Conservation (phyloP, 331 rosid genomes). For the Pyracantha coccinea region DNA sequence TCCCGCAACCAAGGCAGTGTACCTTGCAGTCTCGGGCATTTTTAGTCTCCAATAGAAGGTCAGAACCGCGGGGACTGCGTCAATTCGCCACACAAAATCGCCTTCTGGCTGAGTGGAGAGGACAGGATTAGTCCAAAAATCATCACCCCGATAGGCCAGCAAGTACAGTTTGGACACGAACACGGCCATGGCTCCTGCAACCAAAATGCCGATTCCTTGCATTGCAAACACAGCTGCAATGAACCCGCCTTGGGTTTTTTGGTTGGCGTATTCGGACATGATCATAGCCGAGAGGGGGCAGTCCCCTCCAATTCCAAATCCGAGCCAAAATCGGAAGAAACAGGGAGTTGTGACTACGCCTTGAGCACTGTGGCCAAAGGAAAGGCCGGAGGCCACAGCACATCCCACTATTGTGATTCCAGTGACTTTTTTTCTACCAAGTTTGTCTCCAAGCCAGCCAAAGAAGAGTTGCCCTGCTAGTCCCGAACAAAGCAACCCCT, state of each 20-base stretch:
- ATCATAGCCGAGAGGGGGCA: constrained; percentile 19
- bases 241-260: constrained; percentile 4
- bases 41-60: constrained; percentile 15
- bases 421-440: constrained; percentile 13
- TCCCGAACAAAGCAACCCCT: constrained; percentile 13
- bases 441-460: constrained; percentile 26
- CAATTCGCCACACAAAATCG: constrained; percentile 15
- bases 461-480: constrained; percentile 16
- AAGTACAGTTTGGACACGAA: constrained; percentile 3
- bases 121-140: not conserved
- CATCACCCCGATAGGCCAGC: constrained; percentile 1
- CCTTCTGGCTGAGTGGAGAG: constrained; percentile 15
- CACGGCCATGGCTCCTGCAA: constrained; percentile 7
- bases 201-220: constrained; percentile 16
- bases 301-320: constrained; percentile 18
- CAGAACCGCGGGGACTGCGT: constrained; percentile 2
- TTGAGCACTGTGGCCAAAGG: constrained; percentile 2
- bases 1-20: constrained; percentile 21
- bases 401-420: constrained; percentile 19
- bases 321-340: constrained; percentile 14
- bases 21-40: constrained; percentile 17
- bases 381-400: constrained; percentile 17
- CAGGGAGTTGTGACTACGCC: constrained; percentile 13
- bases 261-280: constrained; percentile 15
- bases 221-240: constrained; percentile 10